Evolutionary conservation across 768 basidiomycete genomes (phyloP).

Genomic region (Macrolepiota dolichaula): DNA sequence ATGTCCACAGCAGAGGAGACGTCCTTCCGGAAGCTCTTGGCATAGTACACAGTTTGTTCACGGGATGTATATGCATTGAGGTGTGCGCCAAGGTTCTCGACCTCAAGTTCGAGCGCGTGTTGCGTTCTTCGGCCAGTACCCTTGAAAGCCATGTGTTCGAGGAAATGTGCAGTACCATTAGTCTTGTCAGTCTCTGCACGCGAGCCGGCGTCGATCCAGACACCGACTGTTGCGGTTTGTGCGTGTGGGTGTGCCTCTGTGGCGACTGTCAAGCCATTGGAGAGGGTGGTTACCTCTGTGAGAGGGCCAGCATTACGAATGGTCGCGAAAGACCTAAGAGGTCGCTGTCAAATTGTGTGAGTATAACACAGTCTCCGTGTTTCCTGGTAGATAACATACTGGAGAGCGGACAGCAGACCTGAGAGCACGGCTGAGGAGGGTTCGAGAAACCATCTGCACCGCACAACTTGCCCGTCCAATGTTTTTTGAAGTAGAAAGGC

Average conservation of each 20-base stretch:
- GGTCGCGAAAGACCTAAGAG: conserved; percentile 73
- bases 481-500: conserved; percentile 23
- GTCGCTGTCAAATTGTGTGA: conserved; percentile 31
- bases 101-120: conserved; percentile 90
- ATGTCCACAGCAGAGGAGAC: conserved; percentile 90
- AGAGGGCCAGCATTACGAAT: conserved; percentile 67
- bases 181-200: conserved; percentile 94
- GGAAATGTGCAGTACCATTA: conserved; percentile 96
- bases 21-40: conserved; percentile 97
- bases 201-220: conserved; percentile 99
- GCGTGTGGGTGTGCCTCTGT: conserved; percentile 88
- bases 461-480: conserved; percentile 16
- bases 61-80: conserved; percentile 98
- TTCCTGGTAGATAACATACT: conserved; percentile 23
- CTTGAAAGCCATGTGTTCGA: conserved; percentile 99
- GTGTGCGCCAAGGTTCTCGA: conserved; percentile 96
- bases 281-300: conserved; percentile 88
- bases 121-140: conserved; percentile 89
- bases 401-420: conserved; percentile 37
- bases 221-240: conserved; percentile 97
- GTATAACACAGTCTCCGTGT: background rate
- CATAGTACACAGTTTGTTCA: conserved; percentile 99
- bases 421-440: conserved; percentile 40
- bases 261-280: conserved; percentile 94
- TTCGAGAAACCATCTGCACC: conserved; percentile 35